Base-by-base conservation (phyloP, 2,329 filamentous ascomycete genomes). In the Periconia sp. region DNA sequence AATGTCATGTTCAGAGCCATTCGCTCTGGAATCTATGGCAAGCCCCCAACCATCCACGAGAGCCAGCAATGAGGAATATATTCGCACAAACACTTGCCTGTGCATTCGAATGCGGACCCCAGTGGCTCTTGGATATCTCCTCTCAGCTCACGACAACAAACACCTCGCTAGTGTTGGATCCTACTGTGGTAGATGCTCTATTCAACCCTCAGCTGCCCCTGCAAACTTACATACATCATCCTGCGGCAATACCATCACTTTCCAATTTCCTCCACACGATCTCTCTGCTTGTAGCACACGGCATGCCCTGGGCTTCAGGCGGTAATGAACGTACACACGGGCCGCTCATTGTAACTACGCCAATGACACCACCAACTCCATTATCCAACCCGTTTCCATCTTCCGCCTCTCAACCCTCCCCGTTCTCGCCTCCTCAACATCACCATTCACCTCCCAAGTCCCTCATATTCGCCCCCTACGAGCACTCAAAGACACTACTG, bases 51-150 rank as follows among this genome's bases (percentile, higher is more conserved):
- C 68, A 74, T 22, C 50, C 59, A 4, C 63, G 70, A 12, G 68
- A 68, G 15, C 59, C 68, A 11, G 56, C 64, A 2, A 68, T 74
- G 59, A 56, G 59, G n/a, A 73, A 72, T 25, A 63, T 71, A 4
- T 75, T 73, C 53, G 59, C 66, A 11, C 68, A 73, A 40, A 72
- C 70, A 4, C 57, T 75, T 3, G 68, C 69, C 3, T 73, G 71
- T 48, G 56, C 69, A 2, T 64, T 73, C 40, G 60, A 66, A 8
- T 73, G 69, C 49, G 72, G 73, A 2, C 52, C 69, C 0, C 52
- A 66, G 24, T 75, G 70, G 69, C 54, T 73, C 9, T 48, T 64
- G 11, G 65, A 72, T 2, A 62, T 61, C 36, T 47, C 56, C 4
- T 13, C n/a, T 16, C 15, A 18, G 57, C 3, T 59, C 43, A 29